These are phyloP conservation scores for Boletus sp. DNA, from an alignment of 1,284 basidiomycete genomes.

Conservation along the genomic window DNA sequence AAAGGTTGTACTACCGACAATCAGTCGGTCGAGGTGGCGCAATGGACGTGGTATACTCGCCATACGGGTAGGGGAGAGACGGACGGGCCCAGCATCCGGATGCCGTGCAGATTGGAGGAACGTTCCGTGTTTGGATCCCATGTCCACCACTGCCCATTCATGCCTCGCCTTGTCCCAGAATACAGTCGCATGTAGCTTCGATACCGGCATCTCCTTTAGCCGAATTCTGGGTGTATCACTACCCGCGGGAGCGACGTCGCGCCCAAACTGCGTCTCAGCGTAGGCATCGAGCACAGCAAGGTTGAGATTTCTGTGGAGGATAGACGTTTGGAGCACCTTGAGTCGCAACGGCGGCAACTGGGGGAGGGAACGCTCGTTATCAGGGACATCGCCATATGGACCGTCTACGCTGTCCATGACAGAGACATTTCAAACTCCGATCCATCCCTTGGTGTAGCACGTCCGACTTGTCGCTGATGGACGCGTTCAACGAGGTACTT, in stretches of 20 bases:
- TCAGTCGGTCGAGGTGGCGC: constrained; percentile 58
- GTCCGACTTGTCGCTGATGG: constrained; percentile 32
- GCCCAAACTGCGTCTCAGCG: constrained; percentile 63
- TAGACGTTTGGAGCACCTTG: constrained; percentile 47
- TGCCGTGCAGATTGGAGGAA: constrained; percentile 43
- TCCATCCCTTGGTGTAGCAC: constrained; percentile 23
- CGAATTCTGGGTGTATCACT: constrained; percentile 58
- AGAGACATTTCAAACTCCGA: constrained; percentile 25
- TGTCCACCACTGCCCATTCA: constrained; percentile 71
- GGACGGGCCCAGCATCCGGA: constrained; percentile 22
- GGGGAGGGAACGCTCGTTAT: constrained; percentile 10
- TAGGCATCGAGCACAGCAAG: constrained; percentile 62
- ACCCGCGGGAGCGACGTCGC: constrained; percentile 52
- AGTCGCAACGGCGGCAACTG: constrained; percentile 47
- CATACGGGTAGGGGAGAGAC: constrained; percentile 58
- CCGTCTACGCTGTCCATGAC: constrained; percentile 16
- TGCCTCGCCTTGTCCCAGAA: constrained; percentile 60
- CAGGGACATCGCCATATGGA: constrained; percentile 17
- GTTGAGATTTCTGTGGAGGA: constrained; percentile 47
- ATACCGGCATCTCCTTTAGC: constrained; percentile 76
- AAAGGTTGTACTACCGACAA: constrained; percentile 67
- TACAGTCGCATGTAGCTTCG: constrained; percentile 70
- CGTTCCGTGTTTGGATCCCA: constrained; percentile 79
- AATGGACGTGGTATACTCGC: constrained; percentile 65
- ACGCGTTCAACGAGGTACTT: constrained; percentile 53